phyloP scores from a whole-genome alignment of 2,329 filamentous ascomycete species.

The Xylariaceae sp. region DNA sequence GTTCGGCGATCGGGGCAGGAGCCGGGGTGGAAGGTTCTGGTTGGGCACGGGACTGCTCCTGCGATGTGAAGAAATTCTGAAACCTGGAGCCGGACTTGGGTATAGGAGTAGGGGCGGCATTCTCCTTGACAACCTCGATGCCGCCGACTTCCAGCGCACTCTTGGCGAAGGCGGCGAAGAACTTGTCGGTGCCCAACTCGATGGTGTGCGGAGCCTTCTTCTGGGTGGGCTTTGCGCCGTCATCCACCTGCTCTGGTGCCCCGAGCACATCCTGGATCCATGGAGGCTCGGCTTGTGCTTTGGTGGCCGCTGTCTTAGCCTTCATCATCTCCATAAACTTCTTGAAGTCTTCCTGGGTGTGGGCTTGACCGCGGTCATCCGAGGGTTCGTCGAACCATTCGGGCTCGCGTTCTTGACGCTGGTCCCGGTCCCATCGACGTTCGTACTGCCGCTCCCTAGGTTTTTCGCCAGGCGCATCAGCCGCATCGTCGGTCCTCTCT shows the following conservation, averaged over 20 bases:
- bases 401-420: conserved; percentile 69
- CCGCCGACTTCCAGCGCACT: conserved; percentile 44
- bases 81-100: conserved; percentile 68
- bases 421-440: conserved; percentile 50
- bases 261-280: conserved; percentile 31
- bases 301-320: conserved; percentile 44
- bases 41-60: conserved; percentile 46
- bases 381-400: conserved; percentile 81
- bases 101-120: conserved; percentile 36
- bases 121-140: conserved; percentile 42
- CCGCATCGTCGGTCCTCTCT: conserved; percentile 40
- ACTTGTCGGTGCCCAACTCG: conserved; percentile 68
- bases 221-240: conserved; percentile 52
- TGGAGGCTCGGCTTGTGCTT: conserved; percentile 34
- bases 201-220: conserved; percentile 56
- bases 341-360: conserved; percentile 87
- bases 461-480: conserved; percentile 35
- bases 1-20: conserved; percentile 28
- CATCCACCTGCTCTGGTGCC: conserved; percentile 36
- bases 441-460: conserved; percentile 55
- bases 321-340: conserved; percentile 93
- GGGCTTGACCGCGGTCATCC: conserved; percentile 62
- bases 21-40: conserved; percentile 44
- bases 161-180: conserved; percentile 58
- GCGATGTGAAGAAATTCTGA: conserved; percentile 68